These are phyloP conservation scores for Grosmannia huntii DNA, from an alignment of 2,329 filamentous ascomycete genomes.

Conservation along the genomic window DNA sequence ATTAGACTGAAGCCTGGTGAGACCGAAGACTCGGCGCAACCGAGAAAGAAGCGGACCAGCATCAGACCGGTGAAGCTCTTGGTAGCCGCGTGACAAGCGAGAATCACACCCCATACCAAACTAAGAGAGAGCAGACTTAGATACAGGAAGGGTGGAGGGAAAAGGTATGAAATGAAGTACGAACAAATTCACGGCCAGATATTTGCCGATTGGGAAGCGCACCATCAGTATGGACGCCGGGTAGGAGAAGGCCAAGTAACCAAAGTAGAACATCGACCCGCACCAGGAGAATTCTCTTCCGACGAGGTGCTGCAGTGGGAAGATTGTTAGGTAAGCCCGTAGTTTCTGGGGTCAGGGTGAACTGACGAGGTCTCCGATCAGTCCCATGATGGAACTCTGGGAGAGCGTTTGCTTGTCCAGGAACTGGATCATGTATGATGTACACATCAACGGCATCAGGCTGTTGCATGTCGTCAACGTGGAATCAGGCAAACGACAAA, in stretches of 20 bases:
- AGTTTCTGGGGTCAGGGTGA: not conserved
- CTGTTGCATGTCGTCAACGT: not conserved
- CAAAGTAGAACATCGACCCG: slow-evolving; percentile 9
- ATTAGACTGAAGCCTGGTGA: slow-evolving; percentile 2
- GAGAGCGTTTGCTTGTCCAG: slow-evolving; percentile 4
- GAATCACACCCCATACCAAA: slow-evolving; percentile 2
- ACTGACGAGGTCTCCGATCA: not conserved
- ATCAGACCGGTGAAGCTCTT: slow-evolving; percentile 1
- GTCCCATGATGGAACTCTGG: slow-evolving; percentile 1
- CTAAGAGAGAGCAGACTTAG: not conserved
- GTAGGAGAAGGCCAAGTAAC: slow-evolving; percentile 8
- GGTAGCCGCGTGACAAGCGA: not conserved
- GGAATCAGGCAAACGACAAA: not conserved
- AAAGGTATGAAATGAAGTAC: not conserved
- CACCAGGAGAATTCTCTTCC: slow-evolving; percentile 5
- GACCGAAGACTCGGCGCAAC: slow-evolving; percentile 2
- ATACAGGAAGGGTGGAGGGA: not conserved
- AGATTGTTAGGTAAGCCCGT: not conserved
- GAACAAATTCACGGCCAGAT: slow-evolving; percentile 4
- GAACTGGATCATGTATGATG: slow-evolving; percentile 6
- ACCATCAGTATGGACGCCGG: slow-evolving; percentile 4
- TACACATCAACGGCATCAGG: slow-evolving; percentile 6
- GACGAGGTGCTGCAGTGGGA: not conserved
- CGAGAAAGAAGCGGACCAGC: slow-evolving; percentile 3
- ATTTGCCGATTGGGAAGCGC: slow-evolving; percentile 8